These are phyloP conservation scores for Punctularia strigosozonata DNA, from an alignment of 768 basidiomycete genomes.

Conservation along the genomic window DNA sequence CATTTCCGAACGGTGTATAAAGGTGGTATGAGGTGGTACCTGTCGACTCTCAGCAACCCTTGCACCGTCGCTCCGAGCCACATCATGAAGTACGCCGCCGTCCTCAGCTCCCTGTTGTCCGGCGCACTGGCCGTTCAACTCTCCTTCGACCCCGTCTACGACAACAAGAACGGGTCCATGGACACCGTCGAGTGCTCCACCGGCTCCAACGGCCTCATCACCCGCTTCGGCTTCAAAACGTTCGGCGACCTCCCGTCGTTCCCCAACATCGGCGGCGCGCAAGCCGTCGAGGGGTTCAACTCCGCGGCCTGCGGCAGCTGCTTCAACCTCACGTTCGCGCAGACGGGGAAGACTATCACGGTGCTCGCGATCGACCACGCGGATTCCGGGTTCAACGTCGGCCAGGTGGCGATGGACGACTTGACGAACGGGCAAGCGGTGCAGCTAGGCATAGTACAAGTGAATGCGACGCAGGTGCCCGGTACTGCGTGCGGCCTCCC, in stretches of 20 bases:
- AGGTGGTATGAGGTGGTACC: no score
- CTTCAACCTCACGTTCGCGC: slow-evolving; percentile 6
- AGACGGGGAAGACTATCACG: slow-evolving; percentile 9
- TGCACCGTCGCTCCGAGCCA: no score
- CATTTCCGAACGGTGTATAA: no score
- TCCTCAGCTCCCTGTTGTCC: no score
- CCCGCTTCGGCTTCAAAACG: slow-evolving; percentile 11
- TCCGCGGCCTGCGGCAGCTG: slow-evolving; percentile 9
- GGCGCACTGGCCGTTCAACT: slow-evolving; percentile 13
- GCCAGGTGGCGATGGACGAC: not conserved
- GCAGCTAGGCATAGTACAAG: not conserved
- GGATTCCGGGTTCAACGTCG: slow-evolving; percentile 2
- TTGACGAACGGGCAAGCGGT: not conserved
- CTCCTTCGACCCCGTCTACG: slow-evolving; percentile 39
- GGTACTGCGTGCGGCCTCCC: not conserved
- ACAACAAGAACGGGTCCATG: slow-evolving; percentile 28
- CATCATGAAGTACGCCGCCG: no score
- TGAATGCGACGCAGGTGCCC: not conserved
- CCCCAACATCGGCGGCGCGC: slow-evolving; percentile 8
- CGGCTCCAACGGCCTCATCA: slow-evolving; percentile 38
- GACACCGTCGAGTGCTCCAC: slow-evolving; percentile 35
- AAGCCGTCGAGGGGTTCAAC: slow-evolving; percentile 5
- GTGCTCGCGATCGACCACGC: slow-evolving; percentile 5
- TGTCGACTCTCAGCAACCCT: no score
- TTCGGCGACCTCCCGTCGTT: slow-evolving; percentile 8